phyloP scores from a whole-genome alignment of 73 alveolate genomes.

The Loxodes magnus region DNA sequence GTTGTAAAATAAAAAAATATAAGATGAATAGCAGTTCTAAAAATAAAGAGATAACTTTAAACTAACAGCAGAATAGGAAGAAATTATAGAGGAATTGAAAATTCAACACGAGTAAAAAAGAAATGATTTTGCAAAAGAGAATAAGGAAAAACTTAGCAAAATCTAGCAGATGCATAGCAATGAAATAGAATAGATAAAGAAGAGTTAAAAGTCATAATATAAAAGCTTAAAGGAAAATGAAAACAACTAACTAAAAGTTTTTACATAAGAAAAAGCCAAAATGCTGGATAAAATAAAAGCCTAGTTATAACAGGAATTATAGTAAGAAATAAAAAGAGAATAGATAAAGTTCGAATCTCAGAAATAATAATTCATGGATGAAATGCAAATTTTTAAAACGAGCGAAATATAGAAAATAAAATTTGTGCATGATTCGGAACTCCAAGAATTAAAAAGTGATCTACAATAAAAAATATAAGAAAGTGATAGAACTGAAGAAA shows the following conservation, averaged over 20 bases:
- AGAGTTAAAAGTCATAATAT: background rate
- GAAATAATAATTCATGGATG: too few species aligned
- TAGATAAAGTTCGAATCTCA: too few species aligned
- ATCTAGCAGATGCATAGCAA: background rate
- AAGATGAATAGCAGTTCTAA: background rate
- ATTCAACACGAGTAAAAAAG: background rate
- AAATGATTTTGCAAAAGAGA: background rate
- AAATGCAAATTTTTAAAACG: background rate
- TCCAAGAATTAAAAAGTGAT: background rate
- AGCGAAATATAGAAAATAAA: background rate
- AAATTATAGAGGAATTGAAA: background rate
- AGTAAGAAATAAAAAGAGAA: too few species aligned
- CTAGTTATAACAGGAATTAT: too few species aligned
- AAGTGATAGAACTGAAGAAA: conserved; percentile 1
- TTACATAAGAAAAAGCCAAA: too few species aligned
- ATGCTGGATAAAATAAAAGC: too few species aligned
- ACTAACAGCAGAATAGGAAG: background rate
- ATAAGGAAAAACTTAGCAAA: background rate
- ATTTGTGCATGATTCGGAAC: background rate
- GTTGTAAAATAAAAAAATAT: background rate
- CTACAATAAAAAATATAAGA: background rate
- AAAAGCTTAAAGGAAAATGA: background rate
- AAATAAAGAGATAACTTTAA: background rate
- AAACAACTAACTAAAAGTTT: background rate
- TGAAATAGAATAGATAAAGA: background rate